Evolutionary conservation across 257 asterid genomes (phyloP), one percentile per base, ranked within the genome.

Genomic region (Striga asiatica): DNA sequence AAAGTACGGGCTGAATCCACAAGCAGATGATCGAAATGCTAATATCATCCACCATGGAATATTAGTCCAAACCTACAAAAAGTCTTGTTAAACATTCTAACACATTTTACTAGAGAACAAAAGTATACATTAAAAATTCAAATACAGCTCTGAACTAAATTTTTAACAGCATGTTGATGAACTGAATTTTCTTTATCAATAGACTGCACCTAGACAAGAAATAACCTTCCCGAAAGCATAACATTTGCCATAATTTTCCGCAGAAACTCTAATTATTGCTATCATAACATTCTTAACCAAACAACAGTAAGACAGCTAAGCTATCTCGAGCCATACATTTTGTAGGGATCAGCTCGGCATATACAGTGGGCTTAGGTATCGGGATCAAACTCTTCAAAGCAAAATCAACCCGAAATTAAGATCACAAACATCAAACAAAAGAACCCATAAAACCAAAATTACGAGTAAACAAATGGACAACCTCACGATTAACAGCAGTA

Each of bases 401-500:
- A 56, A 61, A 50, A 53, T 8, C 8, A 49, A 55, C 9, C 56
- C 14, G 16, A 1, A 50, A 58, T 63, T 31, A 29, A 19, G 8
- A 59, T 8, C 35, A 45, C 54, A 62, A 37, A 28, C 22, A 46
- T n/a, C n/a, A n/a, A n/a, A n/a, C n/a, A n/a, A n/a, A 23, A 20
- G 8, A 28, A 49, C n/a, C 29, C 32, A 47, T 24, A 22, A 48
- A 53, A 19, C 46, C 25, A 34, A 41, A 55, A 18, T 27, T 59
- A 62, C 57, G 57, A 66, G 70, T 48, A 66, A 42, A 50, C 6
- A n/a, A 58, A 13, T 11, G 64, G 52, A 49, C 58, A n/a, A 87
- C 98, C 97, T 84, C 98, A n/a, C 94, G 91, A 71, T 88, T 84
- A 51, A 92, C 97, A 11, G 84, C 94, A n/a, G n/a, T n/a, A 62